phyloP scores from a whole-genome alignment of 73 alveolate species.

The Tetrahymena thermophila region DNA sequence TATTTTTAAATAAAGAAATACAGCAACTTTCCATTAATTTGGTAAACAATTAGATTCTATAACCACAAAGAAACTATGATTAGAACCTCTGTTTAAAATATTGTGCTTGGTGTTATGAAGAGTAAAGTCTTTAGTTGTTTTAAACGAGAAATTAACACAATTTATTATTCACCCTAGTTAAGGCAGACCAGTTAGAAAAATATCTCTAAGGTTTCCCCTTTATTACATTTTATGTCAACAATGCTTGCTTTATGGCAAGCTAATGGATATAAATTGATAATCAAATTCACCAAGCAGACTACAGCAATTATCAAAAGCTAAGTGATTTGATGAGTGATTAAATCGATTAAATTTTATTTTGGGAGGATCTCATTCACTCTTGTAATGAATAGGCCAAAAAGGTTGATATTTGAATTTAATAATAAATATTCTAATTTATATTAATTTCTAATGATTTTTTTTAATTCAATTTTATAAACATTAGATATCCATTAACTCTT shows the following conservation, averaged over 20 bases:
- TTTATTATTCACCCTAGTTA: neutral
- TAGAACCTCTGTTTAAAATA: constrained; percentile 52
- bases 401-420: neutral
- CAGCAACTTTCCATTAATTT: constrained; percentile 44
- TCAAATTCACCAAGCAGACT: neutral
- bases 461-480: too few species aligned
- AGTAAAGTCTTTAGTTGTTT: neutral
- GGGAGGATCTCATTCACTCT: neutral
- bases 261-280: neutral
- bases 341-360: neutral
- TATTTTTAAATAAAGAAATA: too few species aligned
- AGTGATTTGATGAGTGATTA: neutral
- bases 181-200: neutral
- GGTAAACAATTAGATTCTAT: constrained; percentile 42
- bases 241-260: neutral
- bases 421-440: neutral
- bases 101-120: constrained; percentile 48
- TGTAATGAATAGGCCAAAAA: neutral
- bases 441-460: neutral
- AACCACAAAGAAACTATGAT: constrained; percentile 65
- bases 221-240: neutral
- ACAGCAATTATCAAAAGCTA: neutral
- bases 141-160: neutral
- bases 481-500: neutral
- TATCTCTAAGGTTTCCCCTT: neutral